phyloP scores from a whole-genome alignment of 192 early-diverging fungal genomes.

The Diversispora eburnea region DNA sequence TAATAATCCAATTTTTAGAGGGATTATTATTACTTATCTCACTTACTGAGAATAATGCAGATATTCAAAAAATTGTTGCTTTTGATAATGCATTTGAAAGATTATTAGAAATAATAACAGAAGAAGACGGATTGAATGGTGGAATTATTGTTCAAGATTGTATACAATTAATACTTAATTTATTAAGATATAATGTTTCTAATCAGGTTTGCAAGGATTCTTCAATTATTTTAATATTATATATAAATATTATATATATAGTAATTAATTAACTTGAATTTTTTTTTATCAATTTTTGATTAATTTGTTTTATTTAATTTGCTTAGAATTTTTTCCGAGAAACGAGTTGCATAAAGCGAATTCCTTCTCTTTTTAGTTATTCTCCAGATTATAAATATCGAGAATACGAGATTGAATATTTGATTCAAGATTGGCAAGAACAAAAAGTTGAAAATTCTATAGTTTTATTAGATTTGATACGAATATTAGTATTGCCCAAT shows the following conservation, averaged over 20 bases:
- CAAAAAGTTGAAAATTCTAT: constrained; percentile 87
- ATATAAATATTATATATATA: background rate
- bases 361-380: constrained; percentile 72
- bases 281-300: background rate
- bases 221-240: background rate
- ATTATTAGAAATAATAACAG: constrained; percentile 80
- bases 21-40: constrained; percentile 86
- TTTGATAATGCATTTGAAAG: constrained; percentile 98
- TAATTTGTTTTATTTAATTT: background rate
- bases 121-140: constrained; percentile 87
- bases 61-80: constrained; percentile 98
- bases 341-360: constrained; percentile 86
- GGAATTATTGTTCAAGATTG: constrained; percentile 98
- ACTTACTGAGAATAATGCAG: constrained; percentile 87
- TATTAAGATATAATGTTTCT: constrained; percentile 93
- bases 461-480: constrained; percentile 83
- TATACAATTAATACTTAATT: constrained; percentile 85
- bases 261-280: no score
- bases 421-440: constrained; percentile 64
- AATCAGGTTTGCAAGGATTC: constrained; percentile 75
- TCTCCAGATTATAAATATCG: constrained; percentile 41
- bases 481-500: constrained; percentile 85
- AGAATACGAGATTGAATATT: constrained; percentile 36
- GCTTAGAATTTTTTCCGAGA: constrained; percentile 91
- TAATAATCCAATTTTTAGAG: constrained; percentile 53